Evolutionary conservation across 306 rosid genomes (phyloP), one percentile per base, ranked within the genome.

Genomic region (Comarum palustre): DNA sequence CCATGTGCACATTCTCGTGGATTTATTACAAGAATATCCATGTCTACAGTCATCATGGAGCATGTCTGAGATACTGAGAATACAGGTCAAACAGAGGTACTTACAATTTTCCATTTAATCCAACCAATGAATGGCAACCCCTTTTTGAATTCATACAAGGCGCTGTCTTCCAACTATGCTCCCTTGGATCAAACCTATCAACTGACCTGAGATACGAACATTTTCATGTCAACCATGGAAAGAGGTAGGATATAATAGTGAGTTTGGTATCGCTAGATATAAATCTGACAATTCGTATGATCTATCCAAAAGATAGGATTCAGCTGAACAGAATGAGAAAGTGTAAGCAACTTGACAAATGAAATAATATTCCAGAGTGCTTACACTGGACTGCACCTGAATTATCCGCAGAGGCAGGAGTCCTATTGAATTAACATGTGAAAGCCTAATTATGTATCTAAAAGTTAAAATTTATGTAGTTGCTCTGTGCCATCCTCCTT

Each of bases 101-200:
- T 82, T 72, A 83, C 96, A 89, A 57, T 39, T 89, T 84, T 55
- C 85, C 88, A 45, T 92, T 87, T 43, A 84, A 84, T 62, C 71
- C 88, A 64, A 83, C 93, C 79, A 83, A 73, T 34, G 91, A 82
- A 69, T 87, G 87, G 20, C 84, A 80, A 32, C 85, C 82, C 73
- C 87, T 78, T 41, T 61, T 73, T 25, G 63, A 66, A 20, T 80
- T 80, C 96, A 90, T 87, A 77, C 43, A 47, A 8, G 87, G 73
- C 52, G 79, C 79, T 84, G 72, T 87, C 25, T 75, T 81, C 98
- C 98, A 90, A 61, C 88, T 80, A 78, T 88, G 95, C 69, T 90
- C 96, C 78, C 96, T 84, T 42, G 90, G 89, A 78, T 92, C 98
- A 74, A 92, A 92, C 81, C 87, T 88, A 80, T 92, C 96, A 22